A percentile compares a stretch with the other conserved stretches of the same genome.
Evolutionary conservation across 768 basidiomycete species (phyloP).

Genomic region (Collybiopsis confluens): DNA sequence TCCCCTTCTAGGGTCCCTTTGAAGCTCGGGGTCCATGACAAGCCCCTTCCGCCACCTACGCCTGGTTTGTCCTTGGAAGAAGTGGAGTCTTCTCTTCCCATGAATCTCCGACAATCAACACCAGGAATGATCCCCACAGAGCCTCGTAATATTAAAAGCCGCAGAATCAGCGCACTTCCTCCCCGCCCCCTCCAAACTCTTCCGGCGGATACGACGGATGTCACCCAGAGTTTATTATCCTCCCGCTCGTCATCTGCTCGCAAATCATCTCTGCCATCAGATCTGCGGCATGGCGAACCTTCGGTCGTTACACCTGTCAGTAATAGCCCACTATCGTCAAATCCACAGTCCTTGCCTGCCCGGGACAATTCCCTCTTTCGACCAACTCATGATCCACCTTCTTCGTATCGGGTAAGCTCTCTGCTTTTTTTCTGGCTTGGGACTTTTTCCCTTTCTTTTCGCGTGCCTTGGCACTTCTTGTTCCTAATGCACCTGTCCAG

Average conservation of each 20-base stretch:
- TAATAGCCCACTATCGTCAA: background rate
- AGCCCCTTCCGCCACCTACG: slow-evolving; percentile 6
- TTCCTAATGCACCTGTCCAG: background rate
- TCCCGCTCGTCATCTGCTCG: background rate
- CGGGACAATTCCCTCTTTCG: background rate
- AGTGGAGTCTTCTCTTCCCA: background rate
- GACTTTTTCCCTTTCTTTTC: background rate
- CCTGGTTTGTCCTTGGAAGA: background rate
- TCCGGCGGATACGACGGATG: background rate
- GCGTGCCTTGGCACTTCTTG: background rate
- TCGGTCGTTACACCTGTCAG: background rate
- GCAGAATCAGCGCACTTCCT: slow-evolving; percentile 2
- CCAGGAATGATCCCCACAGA: slow-evolving; percentile 2
- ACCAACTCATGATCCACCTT: background rate
- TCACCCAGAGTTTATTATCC: background rate
- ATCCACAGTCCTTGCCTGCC: background rate
- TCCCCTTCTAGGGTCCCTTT: background rate
- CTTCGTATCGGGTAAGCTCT: background rate
- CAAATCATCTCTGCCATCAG: background rate
- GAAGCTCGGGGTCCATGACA: background rate
- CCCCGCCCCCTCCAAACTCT: background rate
- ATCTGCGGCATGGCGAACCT: background rate
- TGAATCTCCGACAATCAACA: background rate
- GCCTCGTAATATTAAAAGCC: background rate
- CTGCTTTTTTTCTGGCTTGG: background rate